These are phyloP conservation scores for Claviceps pusilla DNA, from an alignment of 2,329 filamentous ascomycete genomes.

Conservation along the genomic window DNA sequence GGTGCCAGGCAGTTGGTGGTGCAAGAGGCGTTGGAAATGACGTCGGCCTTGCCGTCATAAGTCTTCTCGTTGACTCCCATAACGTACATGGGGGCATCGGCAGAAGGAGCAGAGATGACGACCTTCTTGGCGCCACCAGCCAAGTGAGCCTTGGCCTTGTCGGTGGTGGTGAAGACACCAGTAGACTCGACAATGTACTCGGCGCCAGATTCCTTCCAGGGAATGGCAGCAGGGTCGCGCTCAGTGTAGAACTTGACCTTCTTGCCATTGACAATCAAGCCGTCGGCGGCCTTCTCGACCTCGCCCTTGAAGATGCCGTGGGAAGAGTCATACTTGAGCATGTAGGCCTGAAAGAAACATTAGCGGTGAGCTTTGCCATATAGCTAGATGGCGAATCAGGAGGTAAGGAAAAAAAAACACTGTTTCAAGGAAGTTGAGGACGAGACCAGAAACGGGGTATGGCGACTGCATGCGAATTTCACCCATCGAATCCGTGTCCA, in stretches of 20 bases:
- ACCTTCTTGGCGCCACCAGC: constrained; percentile 97
- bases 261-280: constrained; percentile 87
- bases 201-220: constrained; percentile 75
- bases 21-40: constrained; percentile 99
- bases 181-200: constrained; percentile 96
- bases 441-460: no score
- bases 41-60: constrained; percentile 79
- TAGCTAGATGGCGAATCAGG: neutral
- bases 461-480: neutral
- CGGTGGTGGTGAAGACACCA: constrained; percentile 96
- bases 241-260: constrained; percentile 87
- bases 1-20: constrained; percentile 99
- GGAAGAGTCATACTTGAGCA: constrained; percentile 98
- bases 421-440: neutral
- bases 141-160: constrained; percentile 89
- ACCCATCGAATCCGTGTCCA: neutral
- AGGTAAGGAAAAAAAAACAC: neutral
- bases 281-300: constrained; percentile 53
- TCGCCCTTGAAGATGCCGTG: constrained; percentile 95
- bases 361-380: neutral
- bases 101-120: constrained; percentile 79
- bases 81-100: constrained; percentile 99
- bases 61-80: constrained; percentile 95
- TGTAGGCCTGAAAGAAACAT: constrained; percentile 60
- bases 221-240: constrained; percentile 78